phyloP scores from a whole-genome alignment of 768 basidiomycete genomes.

The Boletus reticuloceps region DNA sequence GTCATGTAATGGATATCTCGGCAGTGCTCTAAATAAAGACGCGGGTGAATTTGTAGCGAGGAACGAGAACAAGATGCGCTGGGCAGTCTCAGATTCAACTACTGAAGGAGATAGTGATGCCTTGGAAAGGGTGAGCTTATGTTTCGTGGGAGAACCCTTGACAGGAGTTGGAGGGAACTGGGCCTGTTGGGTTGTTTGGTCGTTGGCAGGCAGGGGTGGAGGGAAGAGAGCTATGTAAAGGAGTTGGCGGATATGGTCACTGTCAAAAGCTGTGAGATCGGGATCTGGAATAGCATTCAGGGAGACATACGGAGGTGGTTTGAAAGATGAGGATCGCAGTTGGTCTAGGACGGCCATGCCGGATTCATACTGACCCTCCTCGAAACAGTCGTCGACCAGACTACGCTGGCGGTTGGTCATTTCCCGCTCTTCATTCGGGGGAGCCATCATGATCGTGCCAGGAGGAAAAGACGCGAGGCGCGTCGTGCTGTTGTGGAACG shows the following conservation, averaged over 20 bases:
- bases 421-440: slow-evolving; percentile 35
- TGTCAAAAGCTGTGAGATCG: slow-evolving; percentile 27
- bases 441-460: slow-evolving; percentile 4
- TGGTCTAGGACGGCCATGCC: slow-evolving; percentile 63
- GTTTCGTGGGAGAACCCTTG: slow-evolving; percentile 50
- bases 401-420: slow-evolving; percentile 48
- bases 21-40: slow-evolving; percentile 53
- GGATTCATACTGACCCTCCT: slow-evolving; percentile 73
- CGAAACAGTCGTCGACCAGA: slow-evolving; percentile 70
- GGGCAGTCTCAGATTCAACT: slow-evolving; percentile 49
- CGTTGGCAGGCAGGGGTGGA: slow-evolving; percentile 25
- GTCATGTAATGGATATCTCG: slow-evolving; percentile 39
- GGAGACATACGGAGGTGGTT: slow-evolving; percentile 54
- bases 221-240: slow-evolving; percentile 71
- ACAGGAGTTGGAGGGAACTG: slow-evolving; percentile 30
- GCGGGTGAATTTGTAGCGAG: slow-evolving; percentile 54
- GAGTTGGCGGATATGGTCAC: slow-evolving; percentile 64
- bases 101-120: slow-evolving; percentile 43
- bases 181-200: slow-evolving; percentile 18
- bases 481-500: slow-evolving; percentile 11
- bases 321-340: slow-evolving; percentile 54
- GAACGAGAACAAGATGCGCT: slow-evolving; percentile 53
- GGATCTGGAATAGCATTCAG: slow-evolving; percentile 5
- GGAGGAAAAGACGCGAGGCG: slow-evolving; percentile 1
- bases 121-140: slow-evolving; percentile 38